Percentiles rank a stretch among this genome's conserved stretches.
Conservation (phyloP, 192 early-diverging fungal genomes). For the Backusella tuberculispora region DNA sequence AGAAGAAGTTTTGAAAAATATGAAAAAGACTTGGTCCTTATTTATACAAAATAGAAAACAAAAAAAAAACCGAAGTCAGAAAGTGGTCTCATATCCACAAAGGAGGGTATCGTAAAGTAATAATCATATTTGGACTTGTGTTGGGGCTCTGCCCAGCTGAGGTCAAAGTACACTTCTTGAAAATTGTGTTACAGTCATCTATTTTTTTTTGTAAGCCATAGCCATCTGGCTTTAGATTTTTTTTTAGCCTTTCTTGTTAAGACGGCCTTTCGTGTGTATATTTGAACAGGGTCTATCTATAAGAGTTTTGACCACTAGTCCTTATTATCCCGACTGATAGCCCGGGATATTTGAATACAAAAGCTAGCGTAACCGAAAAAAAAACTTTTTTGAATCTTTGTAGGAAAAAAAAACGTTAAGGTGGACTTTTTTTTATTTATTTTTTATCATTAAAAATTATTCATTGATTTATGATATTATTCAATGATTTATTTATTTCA, state of each 20-base stretch:
- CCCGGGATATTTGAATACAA: conserved; percentile 5
- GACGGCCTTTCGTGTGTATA: no score
- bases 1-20: background rate
- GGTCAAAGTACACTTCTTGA: background rate
- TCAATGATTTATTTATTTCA: background rate
- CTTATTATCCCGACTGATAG: conserved; percentile 4
- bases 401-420: background rate
- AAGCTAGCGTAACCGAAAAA: background rate
- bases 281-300: background rate
- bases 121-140: conserved; percentile 11
- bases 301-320: background rate
- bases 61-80: conserved; percentile 6
- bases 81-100: background rate
- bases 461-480: background rate
- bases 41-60: conserved; percentile 5
- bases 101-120: background rate
- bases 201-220: no score
- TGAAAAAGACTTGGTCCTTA: background rate
- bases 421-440: no score
- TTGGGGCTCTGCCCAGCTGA: conserved; percentile 10
- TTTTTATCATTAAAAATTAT: no score
- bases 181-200: conserved; percentile 12
- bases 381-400: background rate
- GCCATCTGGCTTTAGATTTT: conserved; percentile 6
- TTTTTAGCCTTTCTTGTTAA: background rate